Conservation (phyloP, 2,329 filamentous ascomycete genomes). For the Colletotrichum musae region DNA sequence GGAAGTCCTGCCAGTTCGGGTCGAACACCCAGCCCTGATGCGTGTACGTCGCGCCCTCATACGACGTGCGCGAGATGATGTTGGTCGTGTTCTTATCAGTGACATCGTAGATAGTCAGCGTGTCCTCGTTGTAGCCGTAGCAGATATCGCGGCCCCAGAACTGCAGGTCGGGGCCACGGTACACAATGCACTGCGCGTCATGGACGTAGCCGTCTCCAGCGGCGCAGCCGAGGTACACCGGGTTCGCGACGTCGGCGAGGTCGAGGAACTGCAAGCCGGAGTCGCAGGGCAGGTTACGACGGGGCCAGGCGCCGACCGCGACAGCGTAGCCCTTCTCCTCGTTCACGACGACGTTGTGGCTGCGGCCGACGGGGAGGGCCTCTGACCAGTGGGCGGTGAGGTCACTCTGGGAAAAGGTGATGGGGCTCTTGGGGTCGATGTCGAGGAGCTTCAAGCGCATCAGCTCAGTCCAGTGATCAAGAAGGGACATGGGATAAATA, state of each 20-base stretch:
- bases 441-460: constrained; percentile 51
- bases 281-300: constrained; percentile 55
- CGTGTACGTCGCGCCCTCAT: constrained; percentile 69
- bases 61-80: constrained; percentile 66
- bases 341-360: constrained; percentile 64
- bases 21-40: constrained; percentile 71
- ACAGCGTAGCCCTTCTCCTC: constrained; percentile 62
- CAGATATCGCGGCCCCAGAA: constrained; percentile 67
- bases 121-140: constrained; percentile 70
- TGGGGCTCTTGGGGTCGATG: constrained; percentile 55
- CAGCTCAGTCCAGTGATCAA: neutral
- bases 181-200: constrained; percentile 72
- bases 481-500: neutral
- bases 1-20: constrained; percentile 57
- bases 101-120: constrained; percentile 66
- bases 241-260: constrained; percentile 66
- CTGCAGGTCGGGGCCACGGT: constrained; percentile 63
- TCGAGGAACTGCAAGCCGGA: constrained; percentile 72
- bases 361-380: constrained; percentile 53
- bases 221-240: constrained; percentile 67
- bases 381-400: constrained; percentile 50
- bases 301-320: constrained; percentile 59
- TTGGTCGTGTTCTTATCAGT: constrained; percentile 62
- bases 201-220: constrained; percentile 71
- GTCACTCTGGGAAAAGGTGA: constrained; percentile 48